A percentile compares a stretch with the other conserved stretches of the same genome.
Evolutionary conservation across 495 filamentous ascomycete genomes (phyloP).

Genomic region (Hypoxylon subgilvum): DNA sequence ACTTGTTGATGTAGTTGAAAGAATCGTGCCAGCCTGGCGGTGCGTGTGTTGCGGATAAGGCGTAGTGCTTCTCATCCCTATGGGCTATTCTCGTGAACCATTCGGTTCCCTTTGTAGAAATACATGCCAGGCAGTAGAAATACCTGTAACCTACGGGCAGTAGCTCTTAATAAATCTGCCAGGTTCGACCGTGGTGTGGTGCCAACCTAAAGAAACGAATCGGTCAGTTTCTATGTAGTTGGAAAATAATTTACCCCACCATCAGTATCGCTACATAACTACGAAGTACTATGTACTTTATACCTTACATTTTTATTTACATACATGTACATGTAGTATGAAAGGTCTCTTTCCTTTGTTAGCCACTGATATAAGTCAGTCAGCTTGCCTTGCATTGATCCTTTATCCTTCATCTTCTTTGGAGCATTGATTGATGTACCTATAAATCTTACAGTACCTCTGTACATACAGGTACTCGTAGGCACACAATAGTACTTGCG

Average conservation of each 20-base stretch:
- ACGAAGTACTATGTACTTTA: no score
- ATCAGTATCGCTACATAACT: constrained; percentile 20
- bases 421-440: not conserved
- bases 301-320: no score
- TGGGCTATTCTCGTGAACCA: constrained; percentile 1
- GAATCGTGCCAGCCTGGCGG: constrained; percentile 15
- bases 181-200: constrained; percentile 14
- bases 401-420: not conserved
- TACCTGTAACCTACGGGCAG: no score
- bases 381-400: not conserved
- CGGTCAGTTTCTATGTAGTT: constrained; percentile 17
- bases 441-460: not conserved
- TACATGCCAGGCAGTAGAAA: no score
- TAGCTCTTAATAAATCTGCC: constrained; percentile 25
- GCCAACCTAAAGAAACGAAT: constrained; percentile 16
- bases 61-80: constrained; percentile 23
- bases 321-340: no score
- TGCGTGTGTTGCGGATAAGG: constrained; percentile 22
- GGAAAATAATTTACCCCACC: constrained; percentile 13
- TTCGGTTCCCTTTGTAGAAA: constrained; percentile 16
- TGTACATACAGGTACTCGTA: no score
- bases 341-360: constrained; percentile 9
- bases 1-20: no score
- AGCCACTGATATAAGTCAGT: not conserved
- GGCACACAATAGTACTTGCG: no score